A percentile compares a stretch with the other conserved stretches of the same genome.
phyloP scores from a whole-genome alignment of 768 basidiomycete genomes.

The Clitopilus passeckerianus region DNA sequence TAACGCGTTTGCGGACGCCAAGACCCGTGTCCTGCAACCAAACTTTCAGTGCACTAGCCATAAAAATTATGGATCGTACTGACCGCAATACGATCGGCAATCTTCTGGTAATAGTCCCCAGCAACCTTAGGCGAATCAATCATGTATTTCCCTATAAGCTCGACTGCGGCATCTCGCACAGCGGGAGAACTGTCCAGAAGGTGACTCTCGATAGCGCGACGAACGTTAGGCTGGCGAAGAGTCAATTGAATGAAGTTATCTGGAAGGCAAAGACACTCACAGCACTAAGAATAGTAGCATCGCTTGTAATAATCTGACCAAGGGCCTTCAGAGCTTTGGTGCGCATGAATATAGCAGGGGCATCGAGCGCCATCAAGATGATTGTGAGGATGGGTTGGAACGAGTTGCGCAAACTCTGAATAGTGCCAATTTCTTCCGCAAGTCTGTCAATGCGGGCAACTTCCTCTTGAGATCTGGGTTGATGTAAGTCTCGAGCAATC shows the following conservation, averaged over 20 bases:
- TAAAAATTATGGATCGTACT: slow-evolving; percentile 15
- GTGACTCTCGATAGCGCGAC: slow-evolving; percentile 84
- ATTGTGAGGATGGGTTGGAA: slow-evolving; percentile 82
- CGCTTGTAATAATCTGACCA: slow-evolving; percentile 85
- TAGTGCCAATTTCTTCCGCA: slow-evolving; percentile 70
- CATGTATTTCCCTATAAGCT: slow-evolving; percentile 97
- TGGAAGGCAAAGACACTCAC: slow-evolving; percentile 55
- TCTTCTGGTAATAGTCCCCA: slow-evolving; percentile 81
- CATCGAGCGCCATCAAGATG: slow-evolving; percentile 76
- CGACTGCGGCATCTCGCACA: slow-evolving; percentile 95
- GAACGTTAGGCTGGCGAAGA: slow-evolving; percentile 60
- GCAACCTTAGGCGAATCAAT: slow-evolving; percentile 86
- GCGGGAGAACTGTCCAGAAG: slow-evolving; percentile 88
- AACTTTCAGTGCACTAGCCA: neutral
- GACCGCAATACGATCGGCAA: slow-evolving; percentile 89
- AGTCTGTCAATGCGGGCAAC: slow-evolving; percentile 60
- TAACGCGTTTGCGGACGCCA: slow-evolving; percentile 90
- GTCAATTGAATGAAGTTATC: too few relatives aligned
- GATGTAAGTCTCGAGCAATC: neutral
- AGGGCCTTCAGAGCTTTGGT: slow-evolving; percentile 91
- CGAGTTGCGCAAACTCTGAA: slow-evolving; percentile 71
- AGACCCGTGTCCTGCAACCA: slow-evolving; percentile 81
- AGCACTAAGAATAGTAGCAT: slow-evolving; percentile 73
- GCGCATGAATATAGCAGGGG: slow-evolving; percentile 84
- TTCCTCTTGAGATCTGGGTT: slow-evolving; percentile 65